Conservation (phyloP, 2,329 filamentous ascomycete genomes). For the Neurospora crassa region DNA sequence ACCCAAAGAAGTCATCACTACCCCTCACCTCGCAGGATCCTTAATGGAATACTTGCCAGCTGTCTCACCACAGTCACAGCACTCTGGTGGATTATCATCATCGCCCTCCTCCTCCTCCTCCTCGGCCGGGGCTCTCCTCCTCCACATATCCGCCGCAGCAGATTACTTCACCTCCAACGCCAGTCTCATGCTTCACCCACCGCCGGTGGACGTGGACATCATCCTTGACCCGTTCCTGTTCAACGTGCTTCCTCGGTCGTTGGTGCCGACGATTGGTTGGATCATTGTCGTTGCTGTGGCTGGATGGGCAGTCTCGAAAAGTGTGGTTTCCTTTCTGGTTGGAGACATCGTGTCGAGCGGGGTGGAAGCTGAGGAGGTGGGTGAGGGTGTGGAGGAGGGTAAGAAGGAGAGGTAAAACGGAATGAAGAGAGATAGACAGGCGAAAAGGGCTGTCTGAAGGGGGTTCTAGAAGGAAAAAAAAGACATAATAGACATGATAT, state of each 20-base stretch:
- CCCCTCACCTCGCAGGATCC: slow-evolving; percentile 53
- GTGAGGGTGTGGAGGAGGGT: slow-evolving; percentile 9
- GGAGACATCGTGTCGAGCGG: slow-evolving; percentile 3
- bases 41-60: slow-evolving; percentile 48
- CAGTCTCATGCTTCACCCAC: slow-evolving; percentile 64
- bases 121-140: slow-evolving; percentile 41
- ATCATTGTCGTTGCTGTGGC: slow-evolving; percentile 49
- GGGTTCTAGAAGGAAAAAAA: neutral
- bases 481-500: neutral
- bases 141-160: slow-evolving; percentile 66
- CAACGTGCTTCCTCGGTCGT: slow-evolving; percentile 70
- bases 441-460: neutral
- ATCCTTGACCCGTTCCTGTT: slow-evolving; percentile 80
- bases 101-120: slow-evolving; percentile 1
- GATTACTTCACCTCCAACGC: slow-evolving; percentile 74
- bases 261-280: slow-evolving; percentile 64
- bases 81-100: slow-evolving; percentile 34
- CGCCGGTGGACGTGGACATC: slow-evolving; percentile 66
- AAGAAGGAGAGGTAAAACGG: slow-evolving; percentile 9
- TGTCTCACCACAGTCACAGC: slow-evolving; percentile 1
- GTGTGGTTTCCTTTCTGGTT: slow-evolving; percentile 23
- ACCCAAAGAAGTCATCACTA: slow-evolving; percentile 50
- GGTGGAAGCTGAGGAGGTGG: slow-evolving; percentile 18
- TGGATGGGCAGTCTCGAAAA: slow-evolving; percentile 34
- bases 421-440: neutral